Evolutionary conservation across 805 yeast species (phyloP).

Genomic region (Sporopachydermia lactativora): DNA sequence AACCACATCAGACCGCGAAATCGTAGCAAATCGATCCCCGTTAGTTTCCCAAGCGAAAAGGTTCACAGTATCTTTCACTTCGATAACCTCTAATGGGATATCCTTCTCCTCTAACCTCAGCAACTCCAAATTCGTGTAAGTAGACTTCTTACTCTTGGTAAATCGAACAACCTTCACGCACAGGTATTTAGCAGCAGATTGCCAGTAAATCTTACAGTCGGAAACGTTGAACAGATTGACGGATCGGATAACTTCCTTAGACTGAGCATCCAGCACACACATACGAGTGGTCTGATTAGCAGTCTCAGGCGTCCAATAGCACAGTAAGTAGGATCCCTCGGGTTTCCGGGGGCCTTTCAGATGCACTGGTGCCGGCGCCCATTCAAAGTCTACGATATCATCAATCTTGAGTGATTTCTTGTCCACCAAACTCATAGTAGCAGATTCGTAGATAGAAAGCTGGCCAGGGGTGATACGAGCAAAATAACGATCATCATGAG

Average conservation of each 20-base stretch:
- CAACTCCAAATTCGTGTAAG: constrained; percentile 83
- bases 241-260: constrained; percentile 73
- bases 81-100: constrained; percentile 89
- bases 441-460: constrained; percentile 75
- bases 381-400: constrained; percentile 82
- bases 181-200: constrained; percentile 64
- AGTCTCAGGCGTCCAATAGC: constrained; percentile 96
- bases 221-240: constrained; percentile 90
- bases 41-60: constrained; percentile 95
- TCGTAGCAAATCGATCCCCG: constrained; percentile 72
- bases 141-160: constrained; percentile 86
- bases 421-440: constrained; percentile 66
- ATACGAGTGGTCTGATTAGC: constrained; percentile 91
- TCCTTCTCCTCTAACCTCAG: constrained; percentile 79
- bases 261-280: constrained; percentile 74
- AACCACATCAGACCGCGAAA: constrained; percentile 42
- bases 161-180: constrained; percentile 96
- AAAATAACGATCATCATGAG: constrained; percentile 80
- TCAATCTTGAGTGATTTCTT: constrained; percentile 74
- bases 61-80: constrained; percentile 76
- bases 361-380: constrained; percentile 81
- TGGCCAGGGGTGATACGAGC: constrained; percentile 94
- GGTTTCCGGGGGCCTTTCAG: constrained; percentile 40
- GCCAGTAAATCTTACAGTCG: constrained; percentile 90
- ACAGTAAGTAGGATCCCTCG: constrained; percentile 47